Evolutionary conservation across 1,284 basidiomycete species (phyloP).

Genomic region (Macrocybe sp.): DNA sequence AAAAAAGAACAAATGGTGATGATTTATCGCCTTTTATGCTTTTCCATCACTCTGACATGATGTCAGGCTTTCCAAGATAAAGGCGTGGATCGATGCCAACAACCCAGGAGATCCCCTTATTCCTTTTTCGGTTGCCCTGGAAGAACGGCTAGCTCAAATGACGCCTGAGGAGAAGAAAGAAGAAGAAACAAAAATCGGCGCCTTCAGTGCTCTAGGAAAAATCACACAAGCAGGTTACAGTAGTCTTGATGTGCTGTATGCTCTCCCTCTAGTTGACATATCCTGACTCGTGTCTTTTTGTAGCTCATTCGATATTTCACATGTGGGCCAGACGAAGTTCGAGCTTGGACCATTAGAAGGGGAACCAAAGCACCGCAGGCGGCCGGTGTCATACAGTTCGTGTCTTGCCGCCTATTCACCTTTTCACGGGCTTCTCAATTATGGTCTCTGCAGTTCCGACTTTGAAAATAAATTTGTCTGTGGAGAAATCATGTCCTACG

Average conservation of each 20-base stretch:
- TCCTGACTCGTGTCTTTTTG: conserved; percentile 4
- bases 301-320: conserved; percentile 94
- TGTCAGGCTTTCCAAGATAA: conserved; percentile 89
- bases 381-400: conserved; percentile 97
- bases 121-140: conserved; percentile 95
- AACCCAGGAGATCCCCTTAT: conserved; percentile 96
- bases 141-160: conserved; percentile 82
- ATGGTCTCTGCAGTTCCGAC: conserved; percentile 56
- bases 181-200: conserved; percentile 71
- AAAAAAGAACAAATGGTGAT: conserved; percentile 99
- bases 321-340: conserved; percentile 93
- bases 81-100: conserved; percentile 96
- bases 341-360: conserved; percentile 95
- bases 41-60: neutral
- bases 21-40: neutral
- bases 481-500: conserved; percentile 95
- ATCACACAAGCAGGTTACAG: conserved; percentile 92
- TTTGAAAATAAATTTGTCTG: conserved; percentile 99
- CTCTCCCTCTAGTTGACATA: neutral
- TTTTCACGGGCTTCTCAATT: conserved; percentile 6
- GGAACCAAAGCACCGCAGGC: conserved; percentile 96
- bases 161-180: conserved; percentile 71
- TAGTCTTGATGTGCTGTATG: conserved; percentile 64
- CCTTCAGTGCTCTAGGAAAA: conserved; percentile 75
- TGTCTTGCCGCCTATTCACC: conserved; percentile 11